Percentiles rank a stretch among this genome's conserved stretches.
Evolutionary conservation across 139 green algal species (phyloP).

Genomic region (Ettlia oleoabundans): DNA sequence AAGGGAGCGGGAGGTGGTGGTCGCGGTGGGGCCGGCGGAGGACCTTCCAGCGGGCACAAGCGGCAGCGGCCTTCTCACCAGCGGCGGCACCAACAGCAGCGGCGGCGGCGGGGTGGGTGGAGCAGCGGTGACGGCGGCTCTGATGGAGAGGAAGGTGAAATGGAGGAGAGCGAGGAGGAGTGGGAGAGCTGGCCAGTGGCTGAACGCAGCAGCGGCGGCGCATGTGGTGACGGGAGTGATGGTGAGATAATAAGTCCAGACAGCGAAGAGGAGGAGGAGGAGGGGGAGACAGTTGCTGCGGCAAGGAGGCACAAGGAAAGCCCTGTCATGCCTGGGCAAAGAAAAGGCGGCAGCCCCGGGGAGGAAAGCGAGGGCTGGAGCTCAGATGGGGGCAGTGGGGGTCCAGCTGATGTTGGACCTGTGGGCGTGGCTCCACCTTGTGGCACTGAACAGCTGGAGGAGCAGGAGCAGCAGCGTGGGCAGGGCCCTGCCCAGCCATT

Average conservation of each 20-base stretch:
- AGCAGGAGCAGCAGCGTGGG: too few species aligned
- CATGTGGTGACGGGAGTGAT: background rate
- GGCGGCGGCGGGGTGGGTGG: slow-evolving; percentile 10
- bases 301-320: background rate
- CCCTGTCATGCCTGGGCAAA: too few species aligned
- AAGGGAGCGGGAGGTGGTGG: background rate
- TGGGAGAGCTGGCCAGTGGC: background rate
- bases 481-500: background rate
- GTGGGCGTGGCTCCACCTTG: too few species aligned
- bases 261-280: background rate
- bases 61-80: background rate
- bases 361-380: too few species aligned
- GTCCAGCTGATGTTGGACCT: too few species aligned
- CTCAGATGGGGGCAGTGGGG: too few species aligned
- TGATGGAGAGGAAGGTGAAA: background rate
- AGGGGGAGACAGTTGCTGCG: background rate
- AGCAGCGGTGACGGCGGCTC: slow-evolving; percentile 19
- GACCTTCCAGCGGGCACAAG: background rate
- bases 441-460: too few species aligned
- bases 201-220: background rate
- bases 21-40: background rate
- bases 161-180: background rate
- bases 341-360: too few species aligned
- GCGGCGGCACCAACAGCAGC: background rate
- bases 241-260: background rate